Base-by-base conservation (phyloP, 805 yeast species). In the Schizosaccharomyces osmophilus region DNA sequence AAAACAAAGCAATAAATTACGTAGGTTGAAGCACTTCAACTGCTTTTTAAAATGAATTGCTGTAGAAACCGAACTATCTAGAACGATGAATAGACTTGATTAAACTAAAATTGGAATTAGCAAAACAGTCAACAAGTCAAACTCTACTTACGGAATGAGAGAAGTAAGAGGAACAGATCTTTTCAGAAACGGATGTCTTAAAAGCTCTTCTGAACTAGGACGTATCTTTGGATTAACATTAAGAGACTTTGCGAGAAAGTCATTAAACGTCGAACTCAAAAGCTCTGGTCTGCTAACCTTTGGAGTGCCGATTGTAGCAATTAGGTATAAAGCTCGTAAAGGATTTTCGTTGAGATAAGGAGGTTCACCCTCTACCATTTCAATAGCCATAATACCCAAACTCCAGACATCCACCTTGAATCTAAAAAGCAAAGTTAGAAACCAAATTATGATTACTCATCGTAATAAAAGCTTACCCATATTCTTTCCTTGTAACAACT, bases 281-380 rank as follows among this genome's bases (percentile, higher is more conserved):
- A 82, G 80, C 62, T 85, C 95, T 2, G 95, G 93, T 68, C 88
- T 87, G 71, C 89, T 88, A 69, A 93, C 76, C 66, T 83, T 82
- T 26, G 99, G 99, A 0, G 97, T 93, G 61, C 98, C 98, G 68
- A 87, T 90, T 0, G 96, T 87, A 4, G 95, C 95, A 76, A 93
- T 93, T 71, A 93, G 76, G 72, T 89, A 93, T 61, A 93, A 75
- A 0, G 97, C 97, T 68, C 93, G 81, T 69, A 93, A 78, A 26
- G 98, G 99, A 48, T 94, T 87, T 71, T 93, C 99, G 68, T 90
- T 90, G 70, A 93, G 75, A 69, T 93, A 93, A 2, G 99, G 99
- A 15, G 99, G 99, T 71, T 93, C 98, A 31, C 97, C 96, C 73
- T 93, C 98, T 66, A 93, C 87, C 97, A 93, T 90, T 73, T 93